Conservation (phyloP, 257 asterid species). For the Nicotiana benthamiana region DNA sequence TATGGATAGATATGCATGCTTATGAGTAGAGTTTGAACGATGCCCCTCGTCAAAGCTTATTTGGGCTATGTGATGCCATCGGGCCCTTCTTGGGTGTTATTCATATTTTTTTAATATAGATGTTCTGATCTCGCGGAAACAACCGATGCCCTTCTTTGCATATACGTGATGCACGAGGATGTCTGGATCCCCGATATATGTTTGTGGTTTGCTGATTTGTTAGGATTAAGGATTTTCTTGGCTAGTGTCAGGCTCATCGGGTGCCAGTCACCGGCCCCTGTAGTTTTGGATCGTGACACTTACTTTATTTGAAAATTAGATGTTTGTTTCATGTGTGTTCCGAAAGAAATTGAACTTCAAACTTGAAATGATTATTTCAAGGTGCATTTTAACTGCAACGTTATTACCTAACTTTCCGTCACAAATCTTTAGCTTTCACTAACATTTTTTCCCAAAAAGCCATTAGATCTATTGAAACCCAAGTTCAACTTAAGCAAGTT, state of each 20-base stretch:
- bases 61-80: background rate
- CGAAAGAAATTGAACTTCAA: background rate
- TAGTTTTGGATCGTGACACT: background rate
- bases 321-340: background rate
- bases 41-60: background rate
- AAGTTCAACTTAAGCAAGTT: background rate
- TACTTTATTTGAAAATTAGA: background rate
- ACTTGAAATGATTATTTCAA: background rate
- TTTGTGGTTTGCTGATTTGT: background rate
- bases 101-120: background rate
- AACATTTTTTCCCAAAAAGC: background rate
- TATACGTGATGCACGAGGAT: background rate
- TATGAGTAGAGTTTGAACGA: background rate
- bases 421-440: background rate
- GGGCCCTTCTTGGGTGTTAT: background rate
- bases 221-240: background rate
- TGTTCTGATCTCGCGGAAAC: background rate
- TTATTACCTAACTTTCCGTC: background rate
- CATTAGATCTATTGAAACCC: background rate
- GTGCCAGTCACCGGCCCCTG: background rate
- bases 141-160: background rate
- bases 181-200: background rate
- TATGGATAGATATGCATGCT: background rate
- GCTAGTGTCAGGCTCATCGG: background rate
- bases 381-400: background rate